A percentile compares a stretch with the other conserved stretches of the same genome.
These are phyloP conservation scores for Tulasnella calospora DNA, from an alignment of 768 basidiomycete genomes.

Conservation along the genomic window DNA sequence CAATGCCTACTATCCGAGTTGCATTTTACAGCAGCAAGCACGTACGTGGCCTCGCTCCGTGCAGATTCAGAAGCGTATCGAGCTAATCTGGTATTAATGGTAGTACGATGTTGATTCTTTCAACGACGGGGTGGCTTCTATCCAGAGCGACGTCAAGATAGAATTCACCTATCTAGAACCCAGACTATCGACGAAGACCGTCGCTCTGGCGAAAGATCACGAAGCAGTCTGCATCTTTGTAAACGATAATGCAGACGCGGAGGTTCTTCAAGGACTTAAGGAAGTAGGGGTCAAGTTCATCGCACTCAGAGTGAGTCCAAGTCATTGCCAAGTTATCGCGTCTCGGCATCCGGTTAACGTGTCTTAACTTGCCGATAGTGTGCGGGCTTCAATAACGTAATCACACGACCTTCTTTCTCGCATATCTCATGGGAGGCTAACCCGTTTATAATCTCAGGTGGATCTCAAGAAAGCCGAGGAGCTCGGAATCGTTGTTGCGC, in stretches of 20 bases:
- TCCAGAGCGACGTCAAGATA: constrained; percentile 9
- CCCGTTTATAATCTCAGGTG: constrained; percentile 22
- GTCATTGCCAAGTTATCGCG: background rate
- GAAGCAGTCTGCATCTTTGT: constrained; percentile 31
- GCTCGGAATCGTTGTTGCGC: constrained; percentile 28
- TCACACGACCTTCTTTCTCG: background rate
- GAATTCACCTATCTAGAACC: constrained; percentile 27
- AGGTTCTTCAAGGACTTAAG: constrained; percentile 25
- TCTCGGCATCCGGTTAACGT: background rate
- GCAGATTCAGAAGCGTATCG: background rate
- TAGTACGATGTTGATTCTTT: constrained; percentile 30
- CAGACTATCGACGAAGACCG: constrained; percentile 19
- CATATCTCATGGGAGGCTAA: background rate
- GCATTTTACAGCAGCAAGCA: constrained; percentile 30
- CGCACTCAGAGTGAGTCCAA: constrained; percentile 26
- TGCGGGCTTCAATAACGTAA: constrained; percentile 28
- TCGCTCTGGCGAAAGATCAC: constrained; percentile 22
- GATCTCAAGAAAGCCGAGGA: constrained; percentile 29
- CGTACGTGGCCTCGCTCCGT: constrained; percentile 9
- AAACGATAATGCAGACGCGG: constrained; percentile 28
- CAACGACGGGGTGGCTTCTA: constrained; percentile 1
- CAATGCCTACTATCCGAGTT: constrained; percentile 10
- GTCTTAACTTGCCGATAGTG: constrained; percentile 19
- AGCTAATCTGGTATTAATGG: background rate
- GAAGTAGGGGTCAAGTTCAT: constrained; percentile 26